Evolutionary conservation across 306 rosid species (phyloP).

Genomic region (Mucuna pruriens): DNA sequence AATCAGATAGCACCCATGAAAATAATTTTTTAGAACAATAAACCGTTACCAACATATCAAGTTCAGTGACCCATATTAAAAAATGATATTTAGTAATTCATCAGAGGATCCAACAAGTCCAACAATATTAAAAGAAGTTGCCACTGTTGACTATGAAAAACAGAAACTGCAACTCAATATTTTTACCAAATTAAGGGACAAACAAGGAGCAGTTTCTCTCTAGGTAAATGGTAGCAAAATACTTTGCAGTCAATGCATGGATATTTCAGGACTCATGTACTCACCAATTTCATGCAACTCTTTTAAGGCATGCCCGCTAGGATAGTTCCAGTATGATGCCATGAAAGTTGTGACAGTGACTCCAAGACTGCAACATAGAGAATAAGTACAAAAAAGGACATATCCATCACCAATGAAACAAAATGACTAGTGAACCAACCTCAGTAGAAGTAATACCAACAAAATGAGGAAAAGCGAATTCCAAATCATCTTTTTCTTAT

Average conservation of each 20-base stretch:
- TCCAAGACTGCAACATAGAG: conserved; percentile 77
- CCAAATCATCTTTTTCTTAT: conserved; percentile 80
- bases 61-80: not conserved
- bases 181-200: conserved; percentile 15
- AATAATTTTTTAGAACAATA: not conserved
- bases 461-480: conserved; percentile 64
- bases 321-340: conserved; percentile 90
- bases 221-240: not conserved
- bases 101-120: not conserved
- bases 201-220: conserved; percentile 17
- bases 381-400: conserved; percentile 37
- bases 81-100: not conserved
- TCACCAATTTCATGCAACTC: conserved; percentile 70
- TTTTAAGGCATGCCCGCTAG: conserved; percentile 88
- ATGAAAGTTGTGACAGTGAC: conserved; percentile 72
- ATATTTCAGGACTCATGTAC: conserved; percentile 32
- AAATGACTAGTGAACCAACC: conserved; percentile 56
- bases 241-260: conserved; percentile 21
- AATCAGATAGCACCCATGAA: conserved; percentile 6
- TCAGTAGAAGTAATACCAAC: conserved; percentile 71
- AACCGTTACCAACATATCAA: not conserved
- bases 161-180: not conserved
- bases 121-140: conserved; percentile 18
- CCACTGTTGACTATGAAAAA: not conserved
- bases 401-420: conserved; percentile 29